Evolutionary conservation across 2,329 filamentous ascomycete genomes (phyloP).

Genomic region (Aspergillus sp.): DNA sequence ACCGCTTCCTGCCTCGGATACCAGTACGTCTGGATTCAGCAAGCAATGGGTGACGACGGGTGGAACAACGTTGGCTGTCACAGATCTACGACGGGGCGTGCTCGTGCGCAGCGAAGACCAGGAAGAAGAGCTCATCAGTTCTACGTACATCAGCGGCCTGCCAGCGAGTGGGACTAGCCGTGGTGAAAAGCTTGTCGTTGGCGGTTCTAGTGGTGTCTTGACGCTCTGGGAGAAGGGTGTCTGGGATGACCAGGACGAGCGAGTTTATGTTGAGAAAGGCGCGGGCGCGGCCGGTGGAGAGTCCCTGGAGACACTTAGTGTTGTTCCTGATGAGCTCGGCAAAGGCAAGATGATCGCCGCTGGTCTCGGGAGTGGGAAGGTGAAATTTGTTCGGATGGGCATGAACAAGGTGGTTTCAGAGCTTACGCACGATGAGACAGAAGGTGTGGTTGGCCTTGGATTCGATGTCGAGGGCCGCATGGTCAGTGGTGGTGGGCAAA

Average conservation of each 20-base stretch:
- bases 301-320: constrained; percentile 74
- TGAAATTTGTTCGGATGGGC: constrained; percentile 75
- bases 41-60: constrained; percentile 97
- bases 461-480: constrained; percentile 85
- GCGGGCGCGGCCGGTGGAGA: constrained; percentile 65
- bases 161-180: constrained; percentile 66
- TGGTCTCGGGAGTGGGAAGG: constrained; percentile 75
- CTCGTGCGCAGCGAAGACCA: constrained; percentile 90
- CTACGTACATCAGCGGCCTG: constrained; percentile 73
- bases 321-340: constrained; percentile 69
- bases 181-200: constrained; percentile 73
- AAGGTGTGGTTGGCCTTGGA: constrained; percentile 76
- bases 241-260: constrained; percentile 94
- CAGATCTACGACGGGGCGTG: constrained; percentile 82
- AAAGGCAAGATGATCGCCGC: constrained; percentile 67
- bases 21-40: constrained; percentile 82
- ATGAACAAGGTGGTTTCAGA: constrained; percentile 69
- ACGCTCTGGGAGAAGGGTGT: constrained; percentile 92
- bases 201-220: constrained; percentile 76
- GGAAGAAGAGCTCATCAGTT: constrained; percentile 87
- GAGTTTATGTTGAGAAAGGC: constrained; percentile 70
- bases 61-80: constrained; percentile 85
- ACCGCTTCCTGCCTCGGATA: constrained; percentile 73
- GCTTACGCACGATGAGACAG: constrained; percentile 77
- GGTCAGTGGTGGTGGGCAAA: constrained; percentile 82